Percentiles rank a stretch among this genome's conserved stretches.
These are phyloP conservation scores for Papilionanthe hybrid DNA, from an alignment of 116 monocot species.

Conservation along the genomic window DNA sequence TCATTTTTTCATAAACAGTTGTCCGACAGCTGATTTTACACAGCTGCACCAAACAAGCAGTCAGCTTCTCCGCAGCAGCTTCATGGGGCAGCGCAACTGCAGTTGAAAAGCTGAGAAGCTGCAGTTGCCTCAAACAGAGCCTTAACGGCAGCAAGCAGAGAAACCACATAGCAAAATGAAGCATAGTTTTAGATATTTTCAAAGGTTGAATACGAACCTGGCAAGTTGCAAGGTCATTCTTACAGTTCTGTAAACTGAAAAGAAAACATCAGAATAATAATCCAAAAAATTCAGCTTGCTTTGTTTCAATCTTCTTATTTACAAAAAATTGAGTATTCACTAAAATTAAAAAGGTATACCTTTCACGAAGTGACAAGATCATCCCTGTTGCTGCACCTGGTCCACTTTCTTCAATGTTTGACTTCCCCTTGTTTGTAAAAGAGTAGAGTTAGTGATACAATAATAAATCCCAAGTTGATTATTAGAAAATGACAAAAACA, in stretches of 20 bases:
- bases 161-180: background rate
- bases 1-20: no score
- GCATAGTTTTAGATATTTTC: background rate
- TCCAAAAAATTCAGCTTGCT: background rate
- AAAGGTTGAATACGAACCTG: slow-evolving; percentile 49
- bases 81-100: no score
- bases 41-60: no score
- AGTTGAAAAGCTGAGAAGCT: no score
- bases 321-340: background rate
- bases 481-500: background rate
- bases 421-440: slow-evolving; percentile 33
- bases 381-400: slow-evolving; percentile 93
- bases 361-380: slow-evolving; percentile 96
- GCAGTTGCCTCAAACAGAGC: no score
- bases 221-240: slow-evolving; percentile 64
- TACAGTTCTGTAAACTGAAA: slow-evolving; percentile 71
- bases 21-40: no score
- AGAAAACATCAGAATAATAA: background rate
- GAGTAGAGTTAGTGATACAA: background rate
- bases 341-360: slow-evolving; percentile 25
- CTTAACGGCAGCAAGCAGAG: background rate
- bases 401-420: slow-evolving; percentile 57
- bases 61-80: no score
- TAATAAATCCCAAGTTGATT: background rate
- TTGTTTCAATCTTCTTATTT: background rate